Percentiles rank a stretch among this genome's conserved stretches.
phyloP scores from a whole-genome alignment of 768 basidiomycete species.

The Pleurotus tuoliensis region DNA sequence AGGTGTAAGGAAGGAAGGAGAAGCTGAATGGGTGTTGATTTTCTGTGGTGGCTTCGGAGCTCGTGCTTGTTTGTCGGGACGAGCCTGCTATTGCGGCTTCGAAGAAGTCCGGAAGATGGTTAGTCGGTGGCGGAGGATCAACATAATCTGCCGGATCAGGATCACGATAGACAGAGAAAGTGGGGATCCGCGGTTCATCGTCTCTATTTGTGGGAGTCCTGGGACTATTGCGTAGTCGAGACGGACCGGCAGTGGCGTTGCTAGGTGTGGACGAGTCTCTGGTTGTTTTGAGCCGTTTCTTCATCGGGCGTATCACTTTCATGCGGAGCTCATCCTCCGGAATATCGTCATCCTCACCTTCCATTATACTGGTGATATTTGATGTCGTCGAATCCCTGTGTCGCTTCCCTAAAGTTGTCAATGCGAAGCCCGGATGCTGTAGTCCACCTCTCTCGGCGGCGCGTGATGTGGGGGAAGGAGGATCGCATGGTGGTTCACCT shows the following conservation, averaged over 20 bases:
- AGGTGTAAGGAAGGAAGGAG: conserved; percentile 45
- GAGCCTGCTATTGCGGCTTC: conserved; percentile 35
- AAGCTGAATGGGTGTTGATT: conserved; percentile 54
- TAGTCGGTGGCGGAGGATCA: conserved; percentile 49
- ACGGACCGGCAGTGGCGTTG: background rate
- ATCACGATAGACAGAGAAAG: conserved; percentile 49
- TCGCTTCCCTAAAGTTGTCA: conserved; percentile 62
- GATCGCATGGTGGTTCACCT: background rate
- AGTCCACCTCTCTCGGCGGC: conserved; percentile 12
- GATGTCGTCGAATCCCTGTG: conserved; percentile 49
- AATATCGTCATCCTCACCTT: conserved; percentile 32
- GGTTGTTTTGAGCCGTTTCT: conserved; percentile 50
- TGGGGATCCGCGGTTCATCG: conserved; percentile 26
- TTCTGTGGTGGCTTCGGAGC: conserved; percentile 46
- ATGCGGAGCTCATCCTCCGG: conserved; percentile 34
- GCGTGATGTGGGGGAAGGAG: conserved; percentile 8
- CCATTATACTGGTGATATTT: conserved; percentile 33
- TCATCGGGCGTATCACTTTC: conserved; percentile 38
- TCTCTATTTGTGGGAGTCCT: conserved; percentile 1
- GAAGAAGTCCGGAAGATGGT: conserved; percentile 51
- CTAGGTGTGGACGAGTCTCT: background rate
- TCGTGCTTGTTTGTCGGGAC: conserved; percentile 27
- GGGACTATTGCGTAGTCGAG: background rate
- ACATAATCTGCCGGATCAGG: conserved; percentile 26
- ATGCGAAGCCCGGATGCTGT: conserved; percentile 36